Percentiles rank a stretch among this genome's conserved stretches.
Conservation (phyloP, 306 rosid genomes). For the Datisca glomerata region DNA sequence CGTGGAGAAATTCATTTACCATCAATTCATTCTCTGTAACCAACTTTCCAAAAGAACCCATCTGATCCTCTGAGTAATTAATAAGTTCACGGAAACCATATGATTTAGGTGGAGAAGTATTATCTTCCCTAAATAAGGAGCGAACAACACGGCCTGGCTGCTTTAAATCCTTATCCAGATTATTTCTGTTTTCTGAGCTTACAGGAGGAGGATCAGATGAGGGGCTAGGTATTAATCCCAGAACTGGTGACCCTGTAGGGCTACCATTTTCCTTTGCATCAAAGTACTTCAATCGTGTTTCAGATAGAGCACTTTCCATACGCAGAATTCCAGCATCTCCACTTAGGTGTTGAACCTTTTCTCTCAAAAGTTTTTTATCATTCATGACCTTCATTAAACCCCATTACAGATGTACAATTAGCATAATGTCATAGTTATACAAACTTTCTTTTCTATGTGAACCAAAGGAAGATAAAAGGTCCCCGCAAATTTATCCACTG, state of each 20-base stretch:
- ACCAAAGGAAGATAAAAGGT: too few species aligned
- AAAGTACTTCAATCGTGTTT: constrained; percentile 65
- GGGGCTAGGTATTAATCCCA: constrained; percentile 26
- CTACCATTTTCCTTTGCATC: constrained; percentile 42
- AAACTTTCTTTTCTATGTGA: too few species aligned
- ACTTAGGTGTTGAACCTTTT: constrained; percentile 69
- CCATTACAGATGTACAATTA: too few species aligned
- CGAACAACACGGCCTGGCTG: constrained; percentile 51
- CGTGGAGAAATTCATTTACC: constrained; percentile 76
- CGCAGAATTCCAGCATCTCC: constrained; percentile 89
- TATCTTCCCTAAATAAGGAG: constrained; percentile 58
- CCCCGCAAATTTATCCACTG: too few species aligned
- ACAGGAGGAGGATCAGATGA: constrained; percentile 16
- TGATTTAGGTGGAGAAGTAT: constrained; percentile 13
- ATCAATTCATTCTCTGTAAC: constrained; percentile 59
- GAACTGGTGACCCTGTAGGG: constrained; percentile 20
- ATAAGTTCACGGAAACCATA: constrained; percentile 20
- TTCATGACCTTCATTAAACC: constrained; percentile 44
- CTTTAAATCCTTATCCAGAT: constrained; percentile 15
- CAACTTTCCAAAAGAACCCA: constrained; percentile 28
- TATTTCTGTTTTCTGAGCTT: constrained; percentile 27
- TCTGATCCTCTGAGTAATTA: constrained; percentile 24
- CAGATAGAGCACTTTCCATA: constrained; percentile 69
- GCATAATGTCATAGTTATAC: too few species aligned
- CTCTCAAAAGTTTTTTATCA: constrained; percentile 72